Evolutionary conservation across 768 basidiomycete species (phyloP).

Genomic region (Termitomyces sp.): DNA sequence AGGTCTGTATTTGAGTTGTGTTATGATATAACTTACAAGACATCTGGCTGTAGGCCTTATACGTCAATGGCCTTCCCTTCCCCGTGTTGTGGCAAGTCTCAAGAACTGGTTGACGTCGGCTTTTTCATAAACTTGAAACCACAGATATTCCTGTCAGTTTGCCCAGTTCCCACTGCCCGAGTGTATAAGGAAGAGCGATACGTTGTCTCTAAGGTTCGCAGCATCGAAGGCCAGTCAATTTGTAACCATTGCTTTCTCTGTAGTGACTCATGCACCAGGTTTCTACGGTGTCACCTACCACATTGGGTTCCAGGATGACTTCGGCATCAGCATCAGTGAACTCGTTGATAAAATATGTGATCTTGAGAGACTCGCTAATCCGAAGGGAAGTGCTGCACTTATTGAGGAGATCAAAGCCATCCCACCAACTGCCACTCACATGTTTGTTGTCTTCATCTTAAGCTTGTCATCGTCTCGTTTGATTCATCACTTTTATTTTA

Average conservation of each 20-base stretch:
- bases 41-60: conserved; percentile 43
- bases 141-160: conserved; percentile 64
- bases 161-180: conserved; percentile 48
- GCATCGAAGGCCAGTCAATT: conserved; percentile 42
- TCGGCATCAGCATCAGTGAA: conserved; percentile 48
- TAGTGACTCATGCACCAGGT: conserved; percentile 28
- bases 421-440: conserved; percentile 48
- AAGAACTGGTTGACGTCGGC: not conserved
- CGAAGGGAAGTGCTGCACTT: conserved; percentile 27
- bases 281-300: conserved; percentile 63
- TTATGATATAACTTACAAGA: not conserved
- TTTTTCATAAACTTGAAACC: not conserved
- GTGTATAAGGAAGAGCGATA: conserved; percentile 53
- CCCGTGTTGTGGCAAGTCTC: conserved; percentile 54
- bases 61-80: conserved; percentile 68
- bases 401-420: conserved; percentile 42
- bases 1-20: conserved; percentile 24
- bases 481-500: conserved; percentile 19
- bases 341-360: conserved; percentile 50
- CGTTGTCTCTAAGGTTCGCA: conserved; percentile 54
- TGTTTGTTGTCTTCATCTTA: conserved; percentile 40
- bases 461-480: not conserved
- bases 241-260: not conserved
- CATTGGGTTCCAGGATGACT: conserved; percentile 62
- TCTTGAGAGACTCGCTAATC: conserved; percentile 44